Evolutionary conservation across 108 stramenopile genomes (phyloP), one percentile per base, ranked within the genome.

Genomic region (Nitzschia sp.): DNA sequence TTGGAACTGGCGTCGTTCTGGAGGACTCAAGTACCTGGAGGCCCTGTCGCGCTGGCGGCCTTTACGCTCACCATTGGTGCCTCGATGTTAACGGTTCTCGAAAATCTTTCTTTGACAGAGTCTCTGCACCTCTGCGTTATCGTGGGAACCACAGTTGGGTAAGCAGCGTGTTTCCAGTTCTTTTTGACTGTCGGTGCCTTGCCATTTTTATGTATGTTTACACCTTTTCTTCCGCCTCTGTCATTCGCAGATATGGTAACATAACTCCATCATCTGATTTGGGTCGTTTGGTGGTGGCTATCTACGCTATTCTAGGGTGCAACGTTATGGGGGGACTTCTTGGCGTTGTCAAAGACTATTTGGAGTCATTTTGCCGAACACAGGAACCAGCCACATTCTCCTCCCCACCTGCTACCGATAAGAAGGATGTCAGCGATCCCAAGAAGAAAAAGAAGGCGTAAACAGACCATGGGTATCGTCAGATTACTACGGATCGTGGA

Each of bases 211-310:
- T n/a, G n/a, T n/a, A n/a, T n/a, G n/a, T n/a, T n/a, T n/a, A n/a
- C n/a, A n/a, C n/a, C n/a, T n/a, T n/a, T n/a, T n/a, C n/a, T n/a
- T n/a, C n/a, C n/a, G n/a, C n/a, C n/a, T n/a, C n/a, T n/a, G n/a
- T n/a, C n/a, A n/a, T n/a, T n/a, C 38, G 38, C 13, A 77, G 80
- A 13, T 82, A 79, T 54, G 84, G 81, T 28, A 78, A 85, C 46
- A 38, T 82, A 3, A 32, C 63, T 15, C 77, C 79, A 54, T 42
- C 11, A 3, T 72, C 77, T n/a, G 74, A 85, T 69, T 27, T 27
- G 13, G 79, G 82, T 0, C 77, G 78, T 42, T 45, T 86, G 26
- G 42, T 69, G 25, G 64, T 77, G 18, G 85, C 82, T 19, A 29
- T 83, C 18, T 83, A 80, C 68, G 85, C 85, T 27, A 70, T 86